phyloP scores from a whole-genome alignment of 495 filamentous ascomycete genomes.

The Penicillium crystallinum region DNA sequence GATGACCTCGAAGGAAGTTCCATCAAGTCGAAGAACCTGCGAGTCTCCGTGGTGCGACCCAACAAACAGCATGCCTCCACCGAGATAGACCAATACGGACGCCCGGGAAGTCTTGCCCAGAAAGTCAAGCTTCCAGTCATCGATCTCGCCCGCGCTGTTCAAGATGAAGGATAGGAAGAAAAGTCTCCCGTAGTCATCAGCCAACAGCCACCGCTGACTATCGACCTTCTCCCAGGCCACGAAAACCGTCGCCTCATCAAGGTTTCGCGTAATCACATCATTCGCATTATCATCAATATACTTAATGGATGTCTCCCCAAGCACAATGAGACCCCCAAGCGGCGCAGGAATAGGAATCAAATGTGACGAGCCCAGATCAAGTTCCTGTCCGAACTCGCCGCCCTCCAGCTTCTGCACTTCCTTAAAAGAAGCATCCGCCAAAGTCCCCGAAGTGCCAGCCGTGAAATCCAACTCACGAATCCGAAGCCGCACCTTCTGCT shows the following conservation, averaged over 20 bases:
- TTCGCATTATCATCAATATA: slow-evolving; percentile 73
- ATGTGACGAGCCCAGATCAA: slow-evolving; percentile 70
- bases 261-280: slow-evolving; percentile 50
- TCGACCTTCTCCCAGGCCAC: slow-evolving; percentile 85
- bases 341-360: slow-evolving; percentile 77
- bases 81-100: slow-evolving; percentile 72
- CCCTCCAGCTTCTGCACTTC: slow-evolving; percentile 36
- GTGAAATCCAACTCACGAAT: slow-evolving; percentile 52
- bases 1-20: slow-evolving; percentile 54
- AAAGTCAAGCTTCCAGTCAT: slow-evolving; percentile 59
- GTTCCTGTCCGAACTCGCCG: slow-evolving; percentile 46
- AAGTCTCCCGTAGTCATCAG: slow-evolving; percentile 82
- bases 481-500: slow-evolving; percentile 58
- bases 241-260: slow-evolving; percentile 74
- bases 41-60: slow-evolving; percentile 92
- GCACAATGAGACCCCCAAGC: slow-evolving; percentile 66
- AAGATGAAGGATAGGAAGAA: slow-evolving; percentile 73
- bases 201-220: slow-evolving; percentile 72
- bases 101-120: slow-evolving; percentile 70
- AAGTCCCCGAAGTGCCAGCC: slow-evolving; percentile 39
- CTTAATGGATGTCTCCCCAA: slow-evolving; percentile 77
- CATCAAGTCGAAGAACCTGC: slow-evolving; percentile 65
- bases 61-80: slow-evolving; percentile 69
- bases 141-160: slow-evolving; percentile 57
- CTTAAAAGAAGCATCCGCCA: slow-evolving; percentile 47